A percentile compares a stretch with the other conserved stretches of the same genome.
These are phyloP conservation scores for Protomyces inundatus DNA, from an alignment of 1,139 yeast genomes.

Conservation along the genomic window DNA sequence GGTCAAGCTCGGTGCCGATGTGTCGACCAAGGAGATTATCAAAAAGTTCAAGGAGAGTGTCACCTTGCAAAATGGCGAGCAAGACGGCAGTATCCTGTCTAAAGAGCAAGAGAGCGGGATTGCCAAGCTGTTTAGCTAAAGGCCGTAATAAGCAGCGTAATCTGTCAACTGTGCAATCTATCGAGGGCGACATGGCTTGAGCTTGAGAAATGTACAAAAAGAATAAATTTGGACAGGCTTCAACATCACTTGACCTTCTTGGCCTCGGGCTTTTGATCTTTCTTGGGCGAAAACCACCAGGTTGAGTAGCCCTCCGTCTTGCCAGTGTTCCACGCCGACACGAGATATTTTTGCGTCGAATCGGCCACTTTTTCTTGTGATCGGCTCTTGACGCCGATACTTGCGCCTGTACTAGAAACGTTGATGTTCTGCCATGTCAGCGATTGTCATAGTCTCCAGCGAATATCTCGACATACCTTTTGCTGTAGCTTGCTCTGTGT, in stretches of 20 bases:
- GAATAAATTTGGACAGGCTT: neutral
- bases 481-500: neutral
- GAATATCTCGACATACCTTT: neutral
- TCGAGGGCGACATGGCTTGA: neutral
- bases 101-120: slow-evolving; percentile 25
- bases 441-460: neutral
- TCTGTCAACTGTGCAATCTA: neutral
- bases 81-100: slow-evolving; percentile 1
- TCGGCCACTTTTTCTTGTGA: slow-evolving; percentile 9
- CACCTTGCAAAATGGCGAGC: slow-evolving; percentile 13
- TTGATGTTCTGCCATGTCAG: neutral
- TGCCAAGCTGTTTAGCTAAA: slow-evolving; percentile 9
- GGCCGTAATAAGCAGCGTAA: neutral
- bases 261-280: neutral
- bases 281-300: neutral
- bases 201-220: neutral
- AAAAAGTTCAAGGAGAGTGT: slow-evolving; percentile 17
- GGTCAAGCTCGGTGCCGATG: slow-evolving; percentile 16
- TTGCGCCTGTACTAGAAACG: slow-evolving; percentile 10
- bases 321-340: slow-evolving; percentile 7
- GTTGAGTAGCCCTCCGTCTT: slow-evolving; percentile 1
- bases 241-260: neutral
- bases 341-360: slow-evolving; percentile 6
- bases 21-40: slow-evolving; percentile 23
- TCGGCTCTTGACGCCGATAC: slow-evolving; percentile 12